Conservation (phyloP, 176 grass and related monocot species). For the Coix lacrymajobi region DNA sequence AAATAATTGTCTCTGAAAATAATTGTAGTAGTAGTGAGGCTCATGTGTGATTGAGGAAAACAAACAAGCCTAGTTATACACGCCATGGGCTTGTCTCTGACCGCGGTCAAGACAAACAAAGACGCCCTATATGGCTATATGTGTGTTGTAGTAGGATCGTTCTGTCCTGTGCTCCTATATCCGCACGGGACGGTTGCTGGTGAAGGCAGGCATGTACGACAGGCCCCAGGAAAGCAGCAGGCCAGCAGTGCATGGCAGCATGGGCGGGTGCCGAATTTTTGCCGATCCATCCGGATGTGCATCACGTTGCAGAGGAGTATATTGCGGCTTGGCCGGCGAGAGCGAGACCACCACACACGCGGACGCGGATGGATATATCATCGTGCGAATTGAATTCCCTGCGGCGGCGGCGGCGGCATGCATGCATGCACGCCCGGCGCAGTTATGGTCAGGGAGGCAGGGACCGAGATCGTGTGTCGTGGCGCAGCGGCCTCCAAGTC, state of each 20-base stretch:
- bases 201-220: not conserved
- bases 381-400: slow-evolving; percentile 5
- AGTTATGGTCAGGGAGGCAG: not conserved
- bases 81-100: too few species aligned
- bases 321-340: slow-evolving; percentile 1
- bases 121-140: too few species aligned
- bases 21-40: too few species aligned
- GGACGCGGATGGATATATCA: not conserved
- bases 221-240: slow-evolving; percentile 1
- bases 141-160: too few species aligned
- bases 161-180: too few species aligned
- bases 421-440: not conserved
- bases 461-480: slow-evolving; percentile 5
- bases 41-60: too few species aligned
- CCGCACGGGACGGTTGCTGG: not conserved
- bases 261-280: slow-evolving; percentile 2
- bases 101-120: too few species aligned
- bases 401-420: not conserved
- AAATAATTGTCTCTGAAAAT: too few species aligned
- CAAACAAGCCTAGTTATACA: too few species aligned
- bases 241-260: slow-evolving; percentile 35
- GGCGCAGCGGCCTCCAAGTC: slow-evolving; percentile 38
- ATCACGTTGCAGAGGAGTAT: not conserved
- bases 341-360: not conserved
- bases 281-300: not conserved